Evolutionary conservation across 2,329 filamentous ascomycete genomes (phyloP).

Genomic region (Hypoxylon sp.): DNA sequence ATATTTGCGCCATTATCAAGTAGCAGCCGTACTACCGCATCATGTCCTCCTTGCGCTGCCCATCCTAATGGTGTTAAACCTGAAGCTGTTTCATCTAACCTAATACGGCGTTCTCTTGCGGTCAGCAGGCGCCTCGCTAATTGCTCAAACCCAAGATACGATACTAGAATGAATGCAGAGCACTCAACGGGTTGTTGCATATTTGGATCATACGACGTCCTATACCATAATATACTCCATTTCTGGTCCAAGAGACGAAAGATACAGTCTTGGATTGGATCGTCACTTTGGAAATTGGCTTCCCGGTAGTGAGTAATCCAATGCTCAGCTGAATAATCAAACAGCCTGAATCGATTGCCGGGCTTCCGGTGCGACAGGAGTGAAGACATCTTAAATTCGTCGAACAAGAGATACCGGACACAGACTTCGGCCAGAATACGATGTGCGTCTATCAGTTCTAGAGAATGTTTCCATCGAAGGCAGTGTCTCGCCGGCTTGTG

Average conservation of each 20-base stretch:
- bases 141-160: conserved; percentile 29
- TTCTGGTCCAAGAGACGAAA: not conserved
- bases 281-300: not conserved
- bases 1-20: conserved; percentile 17
- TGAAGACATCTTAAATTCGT: not conserved
- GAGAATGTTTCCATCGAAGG: conserved; percentile 30
- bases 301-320: conserved; percentile 33
- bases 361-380: no score
- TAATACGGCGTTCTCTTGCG: not conserved
- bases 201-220: no score
- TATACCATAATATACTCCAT: no score
- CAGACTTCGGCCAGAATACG: conserved; percentile 32
- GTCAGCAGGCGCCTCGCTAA: conserved; percentile 12
- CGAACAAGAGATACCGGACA: conserved; percentile 26
- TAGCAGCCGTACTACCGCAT: not conserved
- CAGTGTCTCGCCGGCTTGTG: not conserved
- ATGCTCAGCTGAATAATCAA: conserved; percentile 29
- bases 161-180: conserved; percentile 32
- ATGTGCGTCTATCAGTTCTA: conserved; percentile 20
- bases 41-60: not conserved
- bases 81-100: not conserved
- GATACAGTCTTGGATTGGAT: not conserved
- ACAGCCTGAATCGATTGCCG: no score
- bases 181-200: no score
- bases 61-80: not conserved